Base-by-base conservation (phyloP, 768 basidiomycete genomes). In the Nidula microcarpa region DNA sequence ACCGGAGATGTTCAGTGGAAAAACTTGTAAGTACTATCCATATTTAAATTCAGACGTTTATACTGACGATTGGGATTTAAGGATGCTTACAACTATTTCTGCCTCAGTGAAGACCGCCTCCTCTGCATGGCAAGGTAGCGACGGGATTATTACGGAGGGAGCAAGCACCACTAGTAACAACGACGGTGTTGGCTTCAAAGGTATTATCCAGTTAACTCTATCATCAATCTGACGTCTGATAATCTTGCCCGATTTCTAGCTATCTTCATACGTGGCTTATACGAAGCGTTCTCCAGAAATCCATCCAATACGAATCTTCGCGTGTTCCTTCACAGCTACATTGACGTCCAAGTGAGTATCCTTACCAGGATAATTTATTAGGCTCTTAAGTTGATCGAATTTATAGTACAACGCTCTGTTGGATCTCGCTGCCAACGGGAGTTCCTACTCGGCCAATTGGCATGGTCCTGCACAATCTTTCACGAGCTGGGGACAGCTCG, bases 141-240 rank as follows among this genome's bases (percentile, higher is more conserved):
- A 81, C 54, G 79, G 80, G 1, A 71, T 81, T 17, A 79, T 82
- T 55, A 81, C 76, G 10, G 81, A 82, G 61, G 79, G 78, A 17
- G 65, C 74, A 8, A 72, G 70, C 55, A 67, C 68, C 7, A 61
- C 55, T 5, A 56, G 57, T 6, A 72, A 80, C 52, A 74, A 79
- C 51, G 79, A 81, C 53, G 70, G 65, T 5, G 74, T 79, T 30
- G 78, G 79, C 6, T 81, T 81, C 65, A 82, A 82, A 68, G 73
- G 81, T 76, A 32, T 10, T 57, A 13, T 6, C 34, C 14, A 14
- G 5, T 39, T 49, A 7, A 9, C 14, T 30, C 18, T 14, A 23
- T 3, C 13, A 8, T 30, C 33, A 0, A 13, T 43, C 10, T 33
- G 30, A 10, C 3, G 13, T 7, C 18, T 34, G 50, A 52, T 16